phyloP scores from a whole-genome alignment of 1,284 basidiomycete species.

The Austroboletus niveus region DNA sequence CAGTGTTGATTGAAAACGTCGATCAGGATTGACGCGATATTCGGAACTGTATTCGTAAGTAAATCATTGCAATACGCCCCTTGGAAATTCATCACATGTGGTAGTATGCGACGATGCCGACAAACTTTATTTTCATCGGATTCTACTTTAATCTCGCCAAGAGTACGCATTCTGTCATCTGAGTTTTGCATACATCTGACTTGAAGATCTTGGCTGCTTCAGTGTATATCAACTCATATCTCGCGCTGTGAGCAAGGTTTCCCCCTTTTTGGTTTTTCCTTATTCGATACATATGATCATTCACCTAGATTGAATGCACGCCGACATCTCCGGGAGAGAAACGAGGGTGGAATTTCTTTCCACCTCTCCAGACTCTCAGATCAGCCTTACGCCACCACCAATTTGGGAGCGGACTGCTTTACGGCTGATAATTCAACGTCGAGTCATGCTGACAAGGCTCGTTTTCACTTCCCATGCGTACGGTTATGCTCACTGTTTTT shows the following conservation, averaged over 20 bases:
- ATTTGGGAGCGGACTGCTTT: not conserved
- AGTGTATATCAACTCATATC: constrained; percentile 54
- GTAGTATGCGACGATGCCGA: constrained; percentile 46
- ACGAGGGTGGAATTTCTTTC: constrained; percentile 40
- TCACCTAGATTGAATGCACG: constrained; percentile 42
- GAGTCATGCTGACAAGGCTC: constrained; percentile 2
- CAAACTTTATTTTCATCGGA: constrained; percentile 50
- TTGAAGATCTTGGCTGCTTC: not conserved
- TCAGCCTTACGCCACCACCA: not conserved
- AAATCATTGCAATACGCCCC: not conserved
- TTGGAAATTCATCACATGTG: not conserved
- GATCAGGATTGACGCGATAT: constrained; percentile 42
- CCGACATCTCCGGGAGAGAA: constrained; percentile 35
- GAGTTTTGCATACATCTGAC: not conserved
- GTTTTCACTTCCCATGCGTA: too few relatives aligned
- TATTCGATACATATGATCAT: not conserved
- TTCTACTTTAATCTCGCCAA: constrained; percentile 53
- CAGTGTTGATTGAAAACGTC: not conserved
- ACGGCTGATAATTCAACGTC: not conserved
- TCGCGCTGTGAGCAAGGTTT: constrained; percentile 36
- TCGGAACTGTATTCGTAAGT: constrained; percentile 42
- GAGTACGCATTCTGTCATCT: constrained; percentile 32
- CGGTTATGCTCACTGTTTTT: not conserved
- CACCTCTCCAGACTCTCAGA: constrained; percentile 34
- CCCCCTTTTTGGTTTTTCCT: not conserved